A percentile compares a stretch with the other conserved stretches of the same genome.
These are phyloP conservation scores for Verticillium albo-atrum DNA, from an alignment of 2,329 filamentous ascomycete species.

Conservation along the genomic window DNA sequence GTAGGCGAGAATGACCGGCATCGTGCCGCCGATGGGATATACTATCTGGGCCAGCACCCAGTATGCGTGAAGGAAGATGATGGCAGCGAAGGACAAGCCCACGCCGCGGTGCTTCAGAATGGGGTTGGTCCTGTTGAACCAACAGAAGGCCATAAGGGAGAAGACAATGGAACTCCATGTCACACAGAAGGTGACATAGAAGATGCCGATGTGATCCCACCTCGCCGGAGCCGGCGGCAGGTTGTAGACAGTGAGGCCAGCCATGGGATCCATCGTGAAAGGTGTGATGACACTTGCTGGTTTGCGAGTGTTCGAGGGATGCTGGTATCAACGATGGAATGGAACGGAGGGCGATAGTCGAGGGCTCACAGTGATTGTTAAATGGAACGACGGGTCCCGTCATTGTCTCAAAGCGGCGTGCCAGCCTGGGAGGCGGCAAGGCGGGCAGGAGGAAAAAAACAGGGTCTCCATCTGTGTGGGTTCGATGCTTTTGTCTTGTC, in stretches of 20 bases:
- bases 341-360: background rate
- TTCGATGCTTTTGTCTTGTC: background rate
- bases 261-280: background rate
- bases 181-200: constrained; percentile 20
- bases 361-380: background rate
- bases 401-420: background rate
- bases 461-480: background rate
- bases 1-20: constrained; percentile 37
- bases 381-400: background rate
- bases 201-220: constrained; percentile 22
- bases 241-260: constrained; percentile 21
- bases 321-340: background rate
- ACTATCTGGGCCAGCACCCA: constrained; percentile 36
- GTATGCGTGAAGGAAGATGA: constrained; percentile 31
- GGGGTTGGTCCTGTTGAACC: constrained; percentile 24
- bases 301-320: background rate
- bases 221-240: constrained; percentile 17
- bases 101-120: constrained; percentile 37
- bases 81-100: constrained; percentile 32
- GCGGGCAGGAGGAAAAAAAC: background rate
- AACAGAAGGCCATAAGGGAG: constrained; percentile 29
- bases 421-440: background rate
- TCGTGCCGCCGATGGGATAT: constrained; percentile 34
- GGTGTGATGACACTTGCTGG: background rate
- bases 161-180: constrained; percentile 23